A percentile compares a stretch with the other conserved stretches of the same genome.
Evolutionary conservation across 2,329 filamentous ascomycete genomes (phyloP).

Genomic region (Beauveria brongniartii): DNA sequence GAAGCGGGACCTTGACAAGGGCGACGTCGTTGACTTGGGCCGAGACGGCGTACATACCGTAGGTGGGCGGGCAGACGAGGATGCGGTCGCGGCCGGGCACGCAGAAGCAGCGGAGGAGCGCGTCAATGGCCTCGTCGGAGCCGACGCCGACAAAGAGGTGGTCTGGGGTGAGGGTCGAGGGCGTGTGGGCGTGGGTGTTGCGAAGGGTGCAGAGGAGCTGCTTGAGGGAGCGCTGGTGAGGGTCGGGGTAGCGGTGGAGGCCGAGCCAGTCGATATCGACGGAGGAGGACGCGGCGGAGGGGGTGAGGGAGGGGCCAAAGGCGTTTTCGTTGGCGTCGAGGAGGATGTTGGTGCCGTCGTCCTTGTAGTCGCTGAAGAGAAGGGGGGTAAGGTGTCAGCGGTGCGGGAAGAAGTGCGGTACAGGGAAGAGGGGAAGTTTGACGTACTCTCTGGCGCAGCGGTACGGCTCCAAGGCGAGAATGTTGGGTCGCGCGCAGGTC

Average conservation of each 20-base stretch:
- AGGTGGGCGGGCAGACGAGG: conserved; percentile 90
- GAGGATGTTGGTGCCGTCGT: conserved; percentile 90
- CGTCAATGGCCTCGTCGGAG: conserved; percentile 95
- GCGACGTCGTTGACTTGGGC: conserved; percentile 89
- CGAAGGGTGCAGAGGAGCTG: conserved; percentile 77
- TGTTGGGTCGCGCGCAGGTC: conserved; percentile 69
- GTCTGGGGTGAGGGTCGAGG: conserved; percentile 62
- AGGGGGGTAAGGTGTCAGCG: no score
- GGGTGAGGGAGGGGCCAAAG: conserved; percentile 70
- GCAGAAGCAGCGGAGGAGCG: conserved; percentile 88
- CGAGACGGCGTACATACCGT: conserved; percentile 96
- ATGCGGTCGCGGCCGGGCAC: conserved; percentile 80
- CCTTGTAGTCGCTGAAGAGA: conserved; percentile 81
- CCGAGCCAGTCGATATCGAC: conserved; percentile 62
- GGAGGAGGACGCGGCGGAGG: conserved; percentile 30
- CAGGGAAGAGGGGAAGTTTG: conserved; percentile 13
- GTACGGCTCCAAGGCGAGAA: conserved; percentile 68
- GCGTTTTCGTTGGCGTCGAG: conserved; percentile 98
- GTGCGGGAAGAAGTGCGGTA: no score
- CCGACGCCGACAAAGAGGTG: conserved; percentile 94
- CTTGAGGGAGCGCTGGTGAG: conserved; percentile 84
- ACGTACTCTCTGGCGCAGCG: conserved; percentile 74
- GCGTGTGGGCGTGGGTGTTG: conserved; percentile 75
- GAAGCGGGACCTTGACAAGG: conserved; percentile 78
- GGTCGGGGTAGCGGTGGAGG: conserved; percentile 91